Evolutionary conservation across 306 rosid species (phyloP).

Genomic region (Spatholobus suberectus): DNA sequence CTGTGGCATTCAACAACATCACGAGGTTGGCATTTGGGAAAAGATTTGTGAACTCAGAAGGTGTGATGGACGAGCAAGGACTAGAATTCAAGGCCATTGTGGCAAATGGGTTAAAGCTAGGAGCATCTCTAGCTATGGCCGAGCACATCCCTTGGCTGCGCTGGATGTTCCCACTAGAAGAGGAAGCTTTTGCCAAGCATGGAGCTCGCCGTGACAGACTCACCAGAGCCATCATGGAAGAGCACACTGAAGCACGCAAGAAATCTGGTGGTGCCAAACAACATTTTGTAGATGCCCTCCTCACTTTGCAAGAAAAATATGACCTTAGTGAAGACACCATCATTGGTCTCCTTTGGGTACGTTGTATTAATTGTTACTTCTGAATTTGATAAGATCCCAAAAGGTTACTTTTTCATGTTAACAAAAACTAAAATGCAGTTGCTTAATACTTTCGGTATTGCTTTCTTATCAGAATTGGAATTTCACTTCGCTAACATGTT

Average conservation of each 20-base stretch:
- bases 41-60: constrained; percentile 78
- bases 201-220: constrained; percentile 77
- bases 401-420: too few relatives aligned
- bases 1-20: constrained; percentile 94
- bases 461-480: too few relatives aligned
- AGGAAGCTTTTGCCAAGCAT: constrained; percentile 80
- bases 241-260: constrained; percentile 75
- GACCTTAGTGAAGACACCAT: constrained; percentile 92
- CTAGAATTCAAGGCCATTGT: constrained; percentile 73
- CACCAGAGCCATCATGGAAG: constrained; percentile 87
- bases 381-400: too few relatives aligned
- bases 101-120: constrained; percentile 74
- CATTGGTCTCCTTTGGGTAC: constrained; percentile 91
- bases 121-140: constrained; percentile 83
- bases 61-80: constrained; percentile 74
- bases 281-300: constrained; percentile 88
- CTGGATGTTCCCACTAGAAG: constrained; percentile 90
- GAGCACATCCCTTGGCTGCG: constrained; percentile 92
- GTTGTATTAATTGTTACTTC: neutral
- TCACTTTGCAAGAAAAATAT: constrained; percentile 76
- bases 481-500: too few relatives aligned
- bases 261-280: constrained; percentile 71
- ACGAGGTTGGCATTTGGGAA: constrained; percentile 90
- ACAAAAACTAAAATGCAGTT: too few relatives aligned
- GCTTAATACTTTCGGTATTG: too few relatives aligned